phyloP scores from a whole-genome alignment of 1,284 basidiomycete genomes.

The Prillingera fragicola region DNA sequence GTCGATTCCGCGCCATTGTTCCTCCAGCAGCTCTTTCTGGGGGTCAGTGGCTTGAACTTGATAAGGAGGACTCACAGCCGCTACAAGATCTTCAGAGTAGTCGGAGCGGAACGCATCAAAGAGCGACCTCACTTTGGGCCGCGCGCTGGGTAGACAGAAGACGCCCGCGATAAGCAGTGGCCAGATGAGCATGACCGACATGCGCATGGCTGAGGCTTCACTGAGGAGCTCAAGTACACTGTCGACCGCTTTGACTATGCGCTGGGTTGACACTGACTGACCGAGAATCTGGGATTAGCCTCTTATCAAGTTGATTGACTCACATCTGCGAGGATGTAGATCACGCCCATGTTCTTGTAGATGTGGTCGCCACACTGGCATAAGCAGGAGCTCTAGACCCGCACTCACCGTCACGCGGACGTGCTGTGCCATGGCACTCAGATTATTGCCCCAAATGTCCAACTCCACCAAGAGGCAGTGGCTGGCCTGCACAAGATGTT shows the following conservation, averaged over 20 bases:
- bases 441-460: constrained; percentile 35
- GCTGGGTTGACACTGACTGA: constrained; percentile 16
- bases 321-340: constrained; percentile 32
- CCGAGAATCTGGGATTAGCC: constrained; percentile 23
- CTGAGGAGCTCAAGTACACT: constrained; percentile 30
- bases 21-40: constrained; percentile 22
- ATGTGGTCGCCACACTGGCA: constrained; percentile 35
- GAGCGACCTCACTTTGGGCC: constrained; percentile 21
- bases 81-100: constrained; percentile 31
- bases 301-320: constrained; percentile 5
- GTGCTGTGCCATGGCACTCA: constrained; percentile 29
- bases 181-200: constrained; percentile 37
- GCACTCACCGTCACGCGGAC: constrained; percentile 29
- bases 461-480: constrained; percentile 25
- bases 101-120: constrained; percentile 28
- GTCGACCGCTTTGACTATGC: constrained; percentile 22
- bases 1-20: constrained; percentile 29
- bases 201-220: constrained; percentile 29
- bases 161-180: constrained; percentile 33
- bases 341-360: constrained; percentile 32
- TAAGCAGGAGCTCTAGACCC: not conserved
- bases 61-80: constrained; percentile 31
- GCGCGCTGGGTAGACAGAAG: constrained; percentile 9
- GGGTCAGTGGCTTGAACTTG: not conserved
- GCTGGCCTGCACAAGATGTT: constrained; percentile 22